Conservation (phyloP, 2,329 filamentous ascomycete species). For the Fusarium sp. region DNA sequence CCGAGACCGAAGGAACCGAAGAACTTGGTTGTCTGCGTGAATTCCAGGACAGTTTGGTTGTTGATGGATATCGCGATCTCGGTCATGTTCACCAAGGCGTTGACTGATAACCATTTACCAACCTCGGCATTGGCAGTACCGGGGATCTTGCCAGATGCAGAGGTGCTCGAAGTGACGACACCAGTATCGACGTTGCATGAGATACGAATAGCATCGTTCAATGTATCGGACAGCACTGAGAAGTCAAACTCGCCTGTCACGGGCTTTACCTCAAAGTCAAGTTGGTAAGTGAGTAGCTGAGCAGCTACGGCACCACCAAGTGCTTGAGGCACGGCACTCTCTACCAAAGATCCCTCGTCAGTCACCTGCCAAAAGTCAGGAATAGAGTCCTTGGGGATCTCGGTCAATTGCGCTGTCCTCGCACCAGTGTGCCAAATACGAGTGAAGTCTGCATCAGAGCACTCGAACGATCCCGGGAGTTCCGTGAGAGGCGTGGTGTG, state of each 20-base stretch:
- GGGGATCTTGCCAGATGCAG: rapidly evolving
- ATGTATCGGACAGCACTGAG: neutral
- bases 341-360: neutral
- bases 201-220: neutral
- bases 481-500: neutral
- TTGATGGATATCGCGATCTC: neutral
- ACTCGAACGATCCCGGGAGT: neutral
- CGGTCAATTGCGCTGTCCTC: conserved; percentile 2
- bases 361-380: conserved; percentile 12
- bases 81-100: conserved; percentile 1
- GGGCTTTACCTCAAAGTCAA: neutral
- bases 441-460: neutral
- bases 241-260: neutral
- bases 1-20: neutral
- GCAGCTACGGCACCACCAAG: neutral
- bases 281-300: neutral
- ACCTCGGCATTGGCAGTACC: neutral
- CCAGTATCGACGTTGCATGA: neutral
- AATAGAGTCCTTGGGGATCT: neutral
- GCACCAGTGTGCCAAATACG: neutral
- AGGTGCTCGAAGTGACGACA: neutral
- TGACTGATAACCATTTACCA: neutral
- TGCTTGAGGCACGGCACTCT: neutral
- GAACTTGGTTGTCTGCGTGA: neutral
- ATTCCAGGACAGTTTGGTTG: neutral